A percentile compares a stretch with the other conserved stretches of the same genome.
Conservation (phyloP, 164 flowering plant genomes). For the Nymphaea colorata region DNA sequence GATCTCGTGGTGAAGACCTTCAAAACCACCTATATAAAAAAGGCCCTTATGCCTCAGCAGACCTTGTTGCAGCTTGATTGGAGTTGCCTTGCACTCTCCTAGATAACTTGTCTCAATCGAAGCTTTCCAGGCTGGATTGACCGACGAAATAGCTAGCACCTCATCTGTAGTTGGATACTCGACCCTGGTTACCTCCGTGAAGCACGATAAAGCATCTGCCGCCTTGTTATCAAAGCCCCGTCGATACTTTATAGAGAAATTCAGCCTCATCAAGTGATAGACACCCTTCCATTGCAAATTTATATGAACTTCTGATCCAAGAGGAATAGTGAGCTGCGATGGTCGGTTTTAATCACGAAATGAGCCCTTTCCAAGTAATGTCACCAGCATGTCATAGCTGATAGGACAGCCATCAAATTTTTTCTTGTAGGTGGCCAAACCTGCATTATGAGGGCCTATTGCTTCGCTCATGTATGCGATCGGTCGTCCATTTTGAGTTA, state of each 20-base stretch:
- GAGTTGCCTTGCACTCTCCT: background rate
- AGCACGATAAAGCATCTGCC: slow-evolving; percentile 4
- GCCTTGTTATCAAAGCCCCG: background rate
- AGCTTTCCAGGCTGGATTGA: slow-evolving; percentile 1
- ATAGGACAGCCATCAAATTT: slow-evolving; percentile 9
- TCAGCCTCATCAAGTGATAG: slow-evolving; percentile 1
- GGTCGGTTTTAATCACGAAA: background rate
- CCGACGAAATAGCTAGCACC: background rate
- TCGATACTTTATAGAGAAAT: slow-evolving; percentile 2
- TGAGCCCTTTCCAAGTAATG: slow-evolving; percentile 1
- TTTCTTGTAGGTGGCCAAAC: slow-evolving; percentile 11
- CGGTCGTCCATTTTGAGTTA: slow-evolving; percentile 1
- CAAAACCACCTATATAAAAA: background rate
- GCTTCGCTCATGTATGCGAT: slow-evolving; percentile 7
- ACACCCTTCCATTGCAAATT: background rate
- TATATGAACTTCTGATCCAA: background rate
- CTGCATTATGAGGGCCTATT: background rate
- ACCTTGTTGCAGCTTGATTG: background rate
- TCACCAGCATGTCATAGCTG: background rate
- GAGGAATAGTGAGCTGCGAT: background rate
- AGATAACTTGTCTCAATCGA: slow-evolving; percentile 3
- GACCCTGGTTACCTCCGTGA: background rate
- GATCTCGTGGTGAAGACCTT: background rate
- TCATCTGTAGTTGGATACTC: background rate
- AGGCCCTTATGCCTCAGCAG: background rate